phyloP scores from a whole-genome alignment of 2,329 filamentous ascomycete species.

The Stagonosporopsis vannaccii region DNA sequence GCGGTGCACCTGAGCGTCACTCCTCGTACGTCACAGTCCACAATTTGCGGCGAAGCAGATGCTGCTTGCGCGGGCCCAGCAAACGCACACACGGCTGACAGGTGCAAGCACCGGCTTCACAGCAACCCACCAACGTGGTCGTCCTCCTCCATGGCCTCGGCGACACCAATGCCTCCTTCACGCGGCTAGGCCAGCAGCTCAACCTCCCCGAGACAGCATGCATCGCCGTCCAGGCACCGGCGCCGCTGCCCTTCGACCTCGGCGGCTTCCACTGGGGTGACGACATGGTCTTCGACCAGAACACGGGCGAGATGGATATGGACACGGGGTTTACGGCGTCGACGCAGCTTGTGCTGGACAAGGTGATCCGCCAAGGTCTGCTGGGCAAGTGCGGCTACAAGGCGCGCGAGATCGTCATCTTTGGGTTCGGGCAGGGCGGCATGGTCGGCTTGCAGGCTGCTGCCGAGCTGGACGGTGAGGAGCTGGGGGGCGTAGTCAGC shows the following conservation, averaged over 20 bases:
- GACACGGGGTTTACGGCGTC: constrained; percentile 61
- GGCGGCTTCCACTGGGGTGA: constrained; percentile 70
- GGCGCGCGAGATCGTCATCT: constrained; percentile 59
- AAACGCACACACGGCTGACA: constrained; percentile 23
- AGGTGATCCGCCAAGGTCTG: constrained; percentile 55
- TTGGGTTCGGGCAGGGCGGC: constrained; percentile 65
- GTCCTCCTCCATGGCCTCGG: constrained; percentile 86
- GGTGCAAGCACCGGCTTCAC: constrained; percentile 49
- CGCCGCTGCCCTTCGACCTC: constrained; percentile 72
- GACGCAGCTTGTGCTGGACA: constrained; percentile 52
- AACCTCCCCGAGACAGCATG: constrained; percentile 78
- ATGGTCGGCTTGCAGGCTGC: constrained; percentile 61
- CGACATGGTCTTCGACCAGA: constrained; percentile 64
- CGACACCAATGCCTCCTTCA: constrained; percentile 74
- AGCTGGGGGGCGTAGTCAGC: constrained; percentile 66
- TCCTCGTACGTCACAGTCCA: constrained; percentile 50
- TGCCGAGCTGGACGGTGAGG: constrained; percentile 45
- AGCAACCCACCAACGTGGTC: constrained; percentile 75
- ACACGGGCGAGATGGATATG: constrained; percentile 60
- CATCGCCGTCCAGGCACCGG: constrained; percentile 76
- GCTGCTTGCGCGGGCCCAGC: background rate
- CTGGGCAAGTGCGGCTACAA: constrained; percentile 59
- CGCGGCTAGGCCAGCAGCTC: constrained; percentile 71
- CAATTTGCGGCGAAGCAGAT: background rate
- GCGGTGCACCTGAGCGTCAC: constrained; percentile 52